Base-by-base conservation (phyloP, 2,329 filamentous ascomycete genomes). In the Escovopsis weberi region DNA sequence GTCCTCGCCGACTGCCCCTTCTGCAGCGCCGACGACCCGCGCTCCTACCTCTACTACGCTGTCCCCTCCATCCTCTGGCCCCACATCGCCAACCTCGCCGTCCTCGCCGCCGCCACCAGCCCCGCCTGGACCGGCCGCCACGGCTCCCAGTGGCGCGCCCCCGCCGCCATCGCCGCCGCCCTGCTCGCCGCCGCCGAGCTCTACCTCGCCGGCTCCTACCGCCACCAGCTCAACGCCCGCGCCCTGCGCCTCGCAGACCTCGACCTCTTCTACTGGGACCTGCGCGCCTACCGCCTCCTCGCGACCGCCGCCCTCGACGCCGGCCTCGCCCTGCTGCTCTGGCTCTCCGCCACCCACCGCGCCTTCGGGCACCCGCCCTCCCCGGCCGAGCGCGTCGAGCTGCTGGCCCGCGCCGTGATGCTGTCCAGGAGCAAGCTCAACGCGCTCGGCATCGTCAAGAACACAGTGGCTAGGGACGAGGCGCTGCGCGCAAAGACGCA, bases 1-100 rank as follows among this genome's bases (percentile, higher is more conserved):
- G 76, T 80, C 8, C 59, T 96, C 33, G 68, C 79, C 19, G 69
- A 77, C 45, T 96, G 88, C 59, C 72, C 76, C n/a, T 94, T 94
- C 65, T 95, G 88, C 71, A 69, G 66, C 40, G 64, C 75, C n/a
- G 79, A 84, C 45, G 77, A 83, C 39, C 71, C 77, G 5, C 67
- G 66, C 33, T 76, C 74, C 36, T 95, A 87, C 65, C 71, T 94
- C 39, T 74, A 84, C 58, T 96, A 94, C 63, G 80, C 83, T 12
- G 62, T 93, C 0, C 84, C 89, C 0, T 69, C 75, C 26, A 65
- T 94, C 7, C 54, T 88, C 2, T 67, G 76, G 12, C 82, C 85
- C n/a, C 89, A 98, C 61, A 65, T 96, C 8, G 56, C 79, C 39
- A 91, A 95, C 63, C 70, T 94, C 40, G 62, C 75, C 43, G 61